Base-by-base conservation (phyloP, 352 stramenopile genomes). In the Pythium folliculosum region DNA sequence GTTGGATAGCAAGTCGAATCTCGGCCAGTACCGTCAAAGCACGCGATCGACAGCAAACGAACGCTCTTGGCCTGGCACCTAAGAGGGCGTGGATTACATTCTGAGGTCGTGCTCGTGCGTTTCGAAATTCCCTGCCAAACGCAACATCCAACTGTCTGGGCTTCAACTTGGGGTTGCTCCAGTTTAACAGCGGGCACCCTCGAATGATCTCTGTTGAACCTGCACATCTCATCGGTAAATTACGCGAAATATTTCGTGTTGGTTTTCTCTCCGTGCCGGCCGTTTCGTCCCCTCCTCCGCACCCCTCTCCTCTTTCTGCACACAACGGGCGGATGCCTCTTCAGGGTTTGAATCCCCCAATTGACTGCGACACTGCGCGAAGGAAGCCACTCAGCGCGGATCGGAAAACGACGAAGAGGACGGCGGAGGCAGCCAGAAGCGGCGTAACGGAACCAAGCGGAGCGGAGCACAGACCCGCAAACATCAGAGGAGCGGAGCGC, bases 161-260 rank as follows among this genome's bases (percentile, higher is more conserved):
- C 37, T 43, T 43, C 37, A 43, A 43, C 10, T 43, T 13, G 37
- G 37, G 10, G 14, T 43, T 43, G 9, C 14, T 13, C 14, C 14
- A 17, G 2, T 43, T 43, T 13, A 32, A 32, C 27, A 2, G 27
- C 2, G 27, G 27, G 27, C 2, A 32, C 27, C 27, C 5, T 32
- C 27, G 27, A 5, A 32, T 32, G 27, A 32, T 43, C 37, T 43
- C 14, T 2, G 37, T 43, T 50, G 44, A 50, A 50, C 44, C 14
- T 50, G 47, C 55, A 40, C 30, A 62, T 62, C 40, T 43, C 22
- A 48, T 37, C 14, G 10, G 22, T 58, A 40, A 52, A n/a, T 53
- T 71, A 48, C 43, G 16, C 40, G 61, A 58, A 59, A 63, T 60
- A 58, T 69, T 61, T 55, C 58, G 45, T 22, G 17, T 32, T 6